Conservation (phyloP, 192 early-diverging fungal genomes). For the Paraglomus brasilianum region DNA sequence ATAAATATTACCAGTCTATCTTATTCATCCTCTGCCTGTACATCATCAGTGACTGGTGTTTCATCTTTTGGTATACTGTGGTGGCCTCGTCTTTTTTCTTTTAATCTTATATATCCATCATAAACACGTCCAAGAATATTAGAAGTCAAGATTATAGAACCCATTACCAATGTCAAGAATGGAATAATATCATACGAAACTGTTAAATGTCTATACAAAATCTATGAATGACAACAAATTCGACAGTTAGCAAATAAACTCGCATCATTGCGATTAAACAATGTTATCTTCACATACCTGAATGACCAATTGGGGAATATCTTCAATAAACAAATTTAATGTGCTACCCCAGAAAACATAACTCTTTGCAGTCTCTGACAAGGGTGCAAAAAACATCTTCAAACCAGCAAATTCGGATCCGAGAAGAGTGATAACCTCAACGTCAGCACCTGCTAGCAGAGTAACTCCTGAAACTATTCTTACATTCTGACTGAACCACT, state of each 20-base stretch:
- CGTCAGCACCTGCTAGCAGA: background rate
- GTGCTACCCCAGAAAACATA: background rate
- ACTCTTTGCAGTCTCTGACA: background rate
- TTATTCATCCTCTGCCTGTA: no score
- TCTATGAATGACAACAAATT: background rate
- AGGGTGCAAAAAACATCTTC: background rate
- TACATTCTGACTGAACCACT: background rate
- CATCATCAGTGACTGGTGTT: no score
- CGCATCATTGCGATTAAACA: no score
- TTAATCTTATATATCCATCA: no score
- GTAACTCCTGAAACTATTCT: background rate
- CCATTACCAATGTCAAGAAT: background rate
- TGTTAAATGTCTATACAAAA: background rate
- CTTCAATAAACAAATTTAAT: background rate
- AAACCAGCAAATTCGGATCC: constrained; percentile 1
- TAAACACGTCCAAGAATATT: background rate
- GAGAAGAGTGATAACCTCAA: background rate
- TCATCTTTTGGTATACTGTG: no score
- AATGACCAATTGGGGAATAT: constrained; percentile 7
- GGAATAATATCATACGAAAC: background rate
- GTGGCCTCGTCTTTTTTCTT: no score
- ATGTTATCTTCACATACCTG: no score
- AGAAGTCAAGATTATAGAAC: background rate
- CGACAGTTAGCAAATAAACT: no score
- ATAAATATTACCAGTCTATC: no score